Percentiles rank a stretch among this genome's conserved stretches.
phyloP scores from a whole-genome alignment of 192 early-diverging fungal species.

The Coemansia sp. region DNA sequence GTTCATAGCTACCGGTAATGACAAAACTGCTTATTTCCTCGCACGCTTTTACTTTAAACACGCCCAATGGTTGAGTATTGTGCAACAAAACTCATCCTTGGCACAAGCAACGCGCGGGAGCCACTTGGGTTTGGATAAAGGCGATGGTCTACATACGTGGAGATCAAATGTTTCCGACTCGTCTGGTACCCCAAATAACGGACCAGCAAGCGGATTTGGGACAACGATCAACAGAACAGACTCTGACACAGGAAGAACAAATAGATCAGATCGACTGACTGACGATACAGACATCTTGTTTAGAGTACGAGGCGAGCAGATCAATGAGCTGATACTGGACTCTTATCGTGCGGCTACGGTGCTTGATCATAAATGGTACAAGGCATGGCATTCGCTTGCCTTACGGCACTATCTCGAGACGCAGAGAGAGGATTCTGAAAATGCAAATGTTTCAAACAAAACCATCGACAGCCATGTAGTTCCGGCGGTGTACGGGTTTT shows the following conservation, averaged over 20 bases:
- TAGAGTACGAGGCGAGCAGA: slow-evolving; percentile 19
- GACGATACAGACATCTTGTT: slow-evolving; percentile 21
- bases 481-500: slow-evolving; percentile 90
- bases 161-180: slow-evolving; percentile 7
- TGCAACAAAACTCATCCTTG: slow-evolving; percentile 18
- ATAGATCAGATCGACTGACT: slow-evolving; percentile 2
- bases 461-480: slow-evolving; percentile 60
- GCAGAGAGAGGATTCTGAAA: slow-evolving; percentile 71
- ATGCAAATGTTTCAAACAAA: slow-evolving; percentile 60
- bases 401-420: slow-evolving; percentile 85
- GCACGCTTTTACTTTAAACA: slow-evolving; percentile 86
- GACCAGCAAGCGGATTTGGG: slow-evolving; percentile 4
- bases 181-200: background rate
- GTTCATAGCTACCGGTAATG: background rate
- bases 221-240: background rate
- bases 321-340: slow-evolving; percentile 64
- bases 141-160: background rate
- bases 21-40: slow-evolving; percentile 38
- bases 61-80: slow-evolving; percentile 83
- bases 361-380: slow-evolving; percentile 92
- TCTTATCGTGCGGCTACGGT: slow-evolving; percentile 85
- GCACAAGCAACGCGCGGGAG: slow-evolving; percentile 10
- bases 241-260: background rate
- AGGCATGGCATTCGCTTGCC: slow-evolving; percentile 98
- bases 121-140: background rate